phyloP scores from a whole-genome alignment of 768 basidiomycete genomes.

The Termitomyces sp. region DNA sequence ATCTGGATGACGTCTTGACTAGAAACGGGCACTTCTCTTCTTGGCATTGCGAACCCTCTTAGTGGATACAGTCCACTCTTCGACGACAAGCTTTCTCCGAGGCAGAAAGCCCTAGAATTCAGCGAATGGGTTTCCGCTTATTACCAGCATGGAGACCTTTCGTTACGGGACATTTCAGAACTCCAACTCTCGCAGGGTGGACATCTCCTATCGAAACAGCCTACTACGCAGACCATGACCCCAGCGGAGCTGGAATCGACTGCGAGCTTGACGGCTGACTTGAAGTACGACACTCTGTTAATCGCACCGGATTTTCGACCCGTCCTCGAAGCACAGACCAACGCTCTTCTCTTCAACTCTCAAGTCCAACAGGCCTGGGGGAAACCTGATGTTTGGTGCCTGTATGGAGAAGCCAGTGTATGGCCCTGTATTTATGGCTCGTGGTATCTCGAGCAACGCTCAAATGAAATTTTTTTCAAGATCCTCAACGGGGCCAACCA shows the following conservation, averaged over 20 bases:
- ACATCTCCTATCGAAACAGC: not conserved
- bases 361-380: not conserved
- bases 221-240: not conserved
- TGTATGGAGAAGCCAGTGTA: not conserved
- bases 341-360: not conserved
- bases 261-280: not conserved
- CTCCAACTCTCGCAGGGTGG: not conserved
- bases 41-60: not conserved
- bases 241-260: not conserved
- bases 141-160: not conserved
- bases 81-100: not conserved
- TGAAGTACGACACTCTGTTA: not conserved
- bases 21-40: not conserved
- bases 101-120: not conserved
- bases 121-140: slow-evolving; percentile 2
- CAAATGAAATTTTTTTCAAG: not conserved
- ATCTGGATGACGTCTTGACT: not conserved
- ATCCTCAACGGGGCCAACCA: slow-evolving; percentile 2
- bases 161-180: not conserved
- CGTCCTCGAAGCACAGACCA: not conserved
- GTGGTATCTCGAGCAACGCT: slow-evolving; percentile 1
- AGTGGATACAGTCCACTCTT: not conserved
- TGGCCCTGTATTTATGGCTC: not conserved
- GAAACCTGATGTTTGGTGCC: not conserved
- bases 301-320: not conserved